Evolutionary conservation across 352 stramenopile species (phyloP).

Genomic region (Globisporangium barbulae): DNA sequence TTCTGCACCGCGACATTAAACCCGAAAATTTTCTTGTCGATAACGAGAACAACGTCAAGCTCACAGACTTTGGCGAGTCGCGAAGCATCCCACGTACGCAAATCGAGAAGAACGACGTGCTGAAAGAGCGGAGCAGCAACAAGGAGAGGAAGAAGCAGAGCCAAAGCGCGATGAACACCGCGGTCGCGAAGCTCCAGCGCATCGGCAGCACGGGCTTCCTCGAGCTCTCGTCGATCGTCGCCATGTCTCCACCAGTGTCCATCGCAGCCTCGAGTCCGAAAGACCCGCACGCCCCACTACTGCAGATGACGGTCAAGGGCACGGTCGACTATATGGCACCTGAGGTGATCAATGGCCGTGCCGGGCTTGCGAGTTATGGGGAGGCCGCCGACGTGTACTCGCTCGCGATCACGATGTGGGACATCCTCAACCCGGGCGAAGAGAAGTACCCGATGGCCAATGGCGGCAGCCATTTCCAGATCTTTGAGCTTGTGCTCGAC

Average conservation of each 20-base stretch:
- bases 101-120: constrained; percentile 2
- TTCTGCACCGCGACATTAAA: constrained; percentile 67
- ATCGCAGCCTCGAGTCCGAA: neutral
- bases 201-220: constrained; percentile 12
- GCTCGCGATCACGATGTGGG: constrained; percentile 59
- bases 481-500: constrained; percentile 49
- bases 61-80: constrained; percentile 68
- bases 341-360: constrained; percentile 56
- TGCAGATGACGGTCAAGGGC: constrained; percentile 60
- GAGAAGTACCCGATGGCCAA: constrained; percentile 38
- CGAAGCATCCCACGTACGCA: constrained; percentile 29
- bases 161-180: neutral
- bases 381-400: constrained; percentile 72
- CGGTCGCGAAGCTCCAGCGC: neutral
- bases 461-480: constrained; percentile 36
- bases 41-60: constrained; percentile 43
- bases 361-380: constrained; percentile 45
- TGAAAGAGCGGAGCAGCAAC: neutral
- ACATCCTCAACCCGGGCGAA: constrained; percentile 50
- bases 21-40: constrained; percentile 65
- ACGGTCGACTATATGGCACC: constrained; percentile 76
- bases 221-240: constrained; percentile 13
- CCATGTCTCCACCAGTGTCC: neutral
- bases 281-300: neutral
- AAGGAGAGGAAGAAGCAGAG: neutral